A percentile compares a stretch with the other conserved stretches of the same genome.
Evolutionary conservation across 2,329 filamentous ascomycete species (phyloP).

Genomic region (Talaromyces amestolkiae): DNA sequence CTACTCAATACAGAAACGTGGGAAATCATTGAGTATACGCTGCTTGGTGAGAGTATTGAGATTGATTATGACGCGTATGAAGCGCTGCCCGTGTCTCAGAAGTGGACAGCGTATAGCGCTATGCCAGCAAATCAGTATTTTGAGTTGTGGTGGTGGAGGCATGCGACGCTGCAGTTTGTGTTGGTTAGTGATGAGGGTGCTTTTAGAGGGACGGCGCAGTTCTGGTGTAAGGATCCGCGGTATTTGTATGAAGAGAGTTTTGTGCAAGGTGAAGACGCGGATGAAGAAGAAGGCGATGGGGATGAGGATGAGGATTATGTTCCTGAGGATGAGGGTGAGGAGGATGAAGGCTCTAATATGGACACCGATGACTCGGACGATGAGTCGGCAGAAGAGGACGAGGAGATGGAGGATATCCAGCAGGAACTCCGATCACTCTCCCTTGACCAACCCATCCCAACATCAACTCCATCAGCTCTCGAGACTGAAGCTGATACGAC

Average conservation of each 20-base stretch:
- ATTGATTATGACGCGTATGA: slow-evolving; percentile 7
- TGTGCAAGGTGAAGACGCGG: background rate
- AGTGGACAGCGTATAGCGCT: slow-evolving; percentile 10
- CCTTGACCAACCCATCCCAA: background rate
- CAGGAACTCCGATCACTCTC: background rate
- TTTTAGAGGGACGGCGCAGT: background rate
- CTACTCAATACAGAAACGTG: slow-evolving; percentile 15
- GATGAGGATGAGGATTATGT: slow-evolving; percentile 10
- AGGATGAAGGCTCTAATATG: background rate
- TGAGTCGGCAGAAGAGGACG: background rate
- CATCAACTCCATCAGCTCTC: background rate
- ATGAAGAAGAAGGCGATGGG: slow-evolving; percentile 2
- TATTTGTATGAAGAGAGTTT: slow-evolving; percentile 16
- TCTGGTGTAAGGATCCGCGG: slow-evolving; percentile 11
- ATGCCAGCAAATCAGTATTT: slow-evolving; percentile 14
- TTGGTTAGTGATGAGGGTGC: background rate
- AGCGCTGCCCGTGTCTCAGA: background rate
- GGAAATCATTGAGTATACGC: slow-evolving; percentile 18
- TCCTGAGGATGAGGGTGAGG: background rate
- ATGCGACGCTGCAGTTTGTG: slow-evolving; percentile 9
- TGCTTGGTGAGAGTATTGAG: slow-evolving; percentile 10
- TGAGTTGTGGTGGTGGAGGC: slow-evolving; percentile 16
- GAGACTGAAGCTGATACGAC: background rate
- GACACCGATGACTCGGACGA: background rate
- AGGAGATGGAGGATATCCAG: slow-evolving; percentile 3